Percentiles rank a stretch among this genome's conserved stretches.
phyloP scores from a whole-genome alignment of 306 rosid genomes.

The Mimosa bimucronata region DNA sequence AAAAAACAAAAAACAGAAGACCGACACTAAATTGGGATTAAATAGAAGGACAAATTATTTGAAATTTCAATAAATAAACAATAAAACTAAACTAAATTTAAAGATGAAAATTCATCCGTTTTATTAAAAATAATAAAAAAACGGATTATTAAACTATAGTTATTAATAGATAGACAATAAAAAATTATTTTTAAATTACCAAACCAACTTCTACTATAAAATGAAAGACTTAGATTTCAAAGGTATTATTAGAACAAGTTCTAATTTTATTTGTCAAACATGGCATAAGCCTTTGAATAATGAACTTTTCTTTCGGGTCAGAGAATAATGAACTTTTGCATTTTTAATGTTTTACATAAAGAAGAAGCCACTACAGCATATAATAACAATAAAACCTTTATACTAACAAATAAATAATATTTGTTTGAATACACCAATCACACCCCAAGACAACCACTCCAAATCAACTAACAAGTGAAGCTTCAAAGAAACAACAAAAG shows the following conservation, averaged over 20 bases:
- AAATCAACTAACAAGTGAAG: background rate
- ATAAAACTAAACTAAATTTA: background rate
- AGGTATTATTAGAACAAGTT: background rate
- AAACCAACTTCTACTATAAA: too few species aligned
- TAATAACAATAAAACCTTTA: background rate
- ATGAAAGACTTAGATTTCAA: background rate
- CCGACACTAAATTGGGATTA: background rate
- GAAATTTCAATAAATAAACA: background rate
- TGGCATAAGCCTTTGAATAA: too few species aligned
- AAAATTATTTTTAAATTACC: background rate
- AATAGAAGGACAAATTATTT: background rate
- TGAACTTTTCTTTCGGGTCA: too few species aligned
- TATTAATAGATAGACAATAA: background rate
- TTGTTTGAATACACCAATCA: background rate
- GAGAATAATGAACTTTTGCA: background rate
- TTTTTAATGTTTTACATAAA: background rate
- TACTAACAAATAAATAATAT: background rate
- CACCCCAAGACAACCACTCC: background rate
- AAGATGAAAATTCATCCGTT: too few species aligned
- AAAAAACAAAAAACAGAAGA: background rate
- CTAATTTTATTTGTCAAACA: background rate
- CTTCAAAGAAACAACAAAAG: slow-evolving; percentile 1
- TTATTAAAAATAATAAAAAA: background rate
- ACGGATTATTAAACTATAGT: background rate
- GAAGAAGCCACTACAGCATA: background rate